These are phyloP conservation scores for Pseudognaphalium luteoalbum DNA, from an alignment of 129 eudicot genomes.

Conservation along the genomic window DNA sequence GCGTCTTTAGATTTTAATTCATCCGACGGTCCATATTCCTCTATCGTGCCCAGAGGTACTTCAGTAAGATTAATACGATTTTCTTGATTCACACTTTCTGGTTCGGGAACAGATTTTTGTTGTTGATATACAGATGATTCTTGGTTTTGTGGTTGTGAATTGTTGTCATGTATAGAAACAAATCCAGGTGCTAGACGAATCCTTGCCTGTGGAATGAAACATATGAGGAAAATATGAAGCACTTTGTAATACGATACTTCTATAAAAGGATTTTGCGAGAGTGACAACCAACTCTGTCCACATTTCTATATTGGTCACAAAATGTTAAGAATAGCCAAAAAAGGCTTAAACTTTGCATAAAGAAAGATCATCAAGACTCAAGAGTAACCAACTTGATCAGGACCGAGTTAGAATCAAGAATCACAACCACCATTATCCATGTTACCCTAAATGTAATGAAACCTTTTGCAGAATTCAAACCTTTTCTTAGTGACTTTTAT, in stretches of 20 bases:
- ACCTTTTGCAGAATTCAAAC: background rate
- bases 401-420: background rate
- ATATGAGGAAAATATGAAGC: background rate
- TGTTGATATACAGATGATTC: conserved; percentile 34
- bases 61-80: conserved; percentile 22
- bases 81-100: conserved; percentile 25
- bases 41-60: conserved; percentile 37
- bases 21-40: conserved; percentile 27
- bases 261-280: background rate
- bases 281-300: background rate
- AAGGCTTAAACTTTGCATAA: background rate
- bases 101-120: conserved; percentile 28
- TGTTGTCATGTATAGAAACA: conserved; percentile 39
- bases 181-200: conserved; percentile 78
- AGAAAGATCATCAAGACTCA: background rate
- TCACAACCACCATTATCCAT: background rate
- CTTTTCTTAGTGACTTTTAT: background rate
- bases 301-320: background rate
- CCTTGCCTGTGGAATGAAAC: conserved; percentile 65
- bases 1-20: conserved; percentile 41
- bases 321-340: background rate
- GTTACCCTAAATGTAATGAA: background rate
- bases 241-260: background rate
- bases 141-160: conserved; percentile 31
- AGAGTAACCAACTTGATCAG: background rate